phyloP scores from a whole-genome alignment of 129 eudicot species.

The Flaveria sonorensis region DNA sequence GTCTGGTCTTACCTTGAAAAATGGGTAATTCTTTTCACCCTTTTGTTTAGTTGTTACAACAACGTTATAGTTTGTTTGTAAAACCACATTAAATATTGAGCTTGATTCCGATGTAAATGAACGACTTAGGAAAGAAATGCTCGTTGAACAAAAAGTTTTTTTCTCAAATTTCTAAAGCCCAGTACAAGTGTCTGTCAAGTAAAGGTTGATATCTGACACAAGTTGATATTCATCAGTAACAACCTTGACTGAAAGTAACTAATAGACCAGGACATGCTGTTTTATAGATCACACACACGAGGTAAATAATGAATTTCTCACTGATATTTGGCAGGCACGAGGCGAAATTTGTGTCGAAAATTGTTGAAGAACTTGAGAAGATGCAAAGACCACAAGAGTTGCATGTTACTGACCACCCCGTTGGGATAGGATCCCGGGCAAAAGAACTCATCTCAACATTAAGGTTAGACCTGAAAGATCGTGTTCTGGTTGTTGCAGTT shows the following conservation, averaged over 20 bases:
- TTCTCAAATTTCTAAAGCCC: not conserved
- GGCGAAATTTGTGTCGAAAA: conserved; percentile 5
- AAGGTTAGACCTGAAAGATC: conserved; percentile 10
- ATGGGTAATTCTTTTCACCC: not conserved
- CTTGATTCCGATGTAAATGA: not conserved
- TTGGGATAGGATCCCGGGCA: conserved; percentile 33
- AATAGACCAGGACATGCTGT: not conserved
- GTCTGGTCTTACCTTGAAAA: conserved; percentile 16
- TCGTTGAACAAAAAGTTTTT: not conserved
- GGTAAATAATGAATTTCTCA: not conserved
- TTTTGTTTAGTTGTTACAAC: not conserved
- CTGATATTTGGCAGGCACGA: conserved; percentile 27
- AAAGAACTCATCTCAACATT: conserved; percentile 12
- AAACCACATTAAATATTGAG: not conserved
- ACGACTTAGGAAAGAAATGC: not conserved
- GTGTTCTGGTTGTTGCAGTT: conserved; percentile 32
- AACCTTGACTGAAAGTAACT: not conserved
- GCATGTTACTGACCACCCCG: conserved; percentile 22
- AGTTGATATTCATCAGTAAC: not conserved
- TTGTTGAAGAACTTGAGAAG: conserved; percentile 17
- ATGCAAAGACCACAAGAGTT: conserved; percentile 15
- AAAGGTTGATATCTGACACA: not conserved
- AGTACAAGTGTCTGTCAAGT: not conserved
- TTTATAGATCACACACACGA: not conserved
- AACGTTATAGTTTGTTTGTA: not conserved